These are phyloP conservation scores for Saccharomycopsis hybrid DNA, from an alignment of 1,139 yeast species.

Conservation along the genomic window DNA sequence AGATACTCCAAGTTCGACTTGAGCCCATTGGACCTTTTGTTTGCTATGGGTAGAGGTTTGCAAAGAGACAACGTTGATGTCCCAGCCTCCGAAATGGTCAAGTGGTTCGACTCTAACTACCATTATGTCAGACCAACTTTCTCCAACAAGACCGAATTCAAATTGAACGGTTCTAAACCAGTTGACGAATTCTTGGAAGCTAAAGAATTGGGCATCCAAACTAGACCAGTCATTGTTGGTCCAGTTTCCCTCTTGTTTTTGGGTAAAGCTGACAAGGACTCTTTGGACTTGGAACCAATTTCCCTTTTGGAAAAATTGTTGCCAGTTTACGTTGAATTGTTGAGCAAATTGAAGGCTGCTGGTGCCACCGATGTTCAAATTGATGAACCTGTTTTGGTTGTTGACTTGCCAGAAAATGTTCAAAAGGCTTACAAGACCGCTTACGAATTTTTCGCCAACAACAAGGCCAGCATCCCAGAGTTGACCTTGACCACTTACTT, in stretches of 20 bases:
- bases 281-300: constrained; percentile 90
- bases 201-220: constrained; percentile 88
- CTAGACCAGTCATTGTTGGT: constrained; percentile 96
- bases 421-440: constrained; percentile 85
- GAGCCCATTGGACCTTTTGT: constrained; percentile 84
- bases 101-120: constrained; percentile 99
- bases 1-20: constrained; percentile 91
- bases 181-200: constrained; percentile 98
- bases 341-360: constrained; percentile 81
- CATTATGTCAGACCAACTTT: constrained; percentile 99
- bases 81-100: constrained; percentile 98
- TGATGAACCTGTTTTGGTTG: constrained; percentile 94
- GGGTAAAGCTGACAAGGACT: constrained; percentile 98
- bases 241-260: constrained; percentile 91
- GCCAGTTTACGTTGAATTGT: constrained; percentile 87
- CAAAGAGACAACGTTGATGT: constrained; percentile 98
- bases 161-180: constrained; percentile 93
- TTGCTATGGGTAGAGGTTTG: constrained; percentile 99
- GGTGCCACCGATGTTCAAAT: constrained; percentile 96
- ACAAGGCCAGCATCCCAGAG: constrained; percentile 65
- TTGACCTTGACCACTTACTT: constrained; percentile 85
- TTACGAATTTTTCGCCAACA: constrained; percentile 60
- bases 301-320: constrained; percentile 78
- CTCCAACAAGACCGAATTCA: constrained; percentile 91
- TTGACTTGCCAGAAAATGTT: constrained; percentile 82